These are phyloP conservation scores for Entophlyctis helioformis DNA, from an alignment of 192 early-diverging fungal species.

Conservation along the genomic window DNA sequence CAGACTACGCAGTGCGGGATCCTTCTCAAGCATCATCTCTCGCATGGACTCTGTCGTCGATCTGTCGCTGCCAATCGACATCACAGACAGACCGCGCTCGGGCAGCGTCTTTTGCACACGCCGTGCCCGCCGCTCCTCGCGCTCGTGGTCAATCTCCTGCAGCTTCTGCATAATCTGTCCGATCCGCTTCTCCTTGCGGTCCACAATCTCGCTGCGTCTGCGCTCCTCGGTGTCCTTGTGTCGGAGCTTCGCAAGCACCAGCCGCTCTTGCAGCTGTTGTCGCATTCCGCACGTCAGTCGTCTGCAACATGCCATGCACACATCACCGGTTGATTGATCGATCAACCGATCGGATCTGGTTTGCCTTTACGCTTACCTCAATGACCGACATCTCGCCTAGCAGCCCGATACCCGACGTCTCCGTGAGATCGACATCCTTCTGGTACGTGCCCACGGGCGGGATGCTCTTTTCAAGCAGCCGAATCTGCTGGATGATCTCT, in stretches of 20 bases:
- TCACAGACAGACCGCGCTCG: too few species aligned
- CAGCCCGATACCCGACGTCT: slow-evolving; percentile 29
- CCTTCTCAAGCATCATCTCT: too few species aligned
- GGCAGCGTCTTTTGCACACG: too few species aligned
- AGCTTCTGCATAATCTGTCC: slow-evolving; percentile 22
- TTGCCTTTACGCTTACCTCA: too few species aligned
- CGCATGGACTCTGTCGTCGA: too few species aligned
- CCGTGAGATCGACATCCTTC: slow-evolving; percentile 32
- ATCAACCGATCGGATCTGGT: too few species aligned
- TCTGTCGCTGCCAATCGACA: too few species aligned
- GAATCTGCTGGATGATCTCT: slow-evolving; percentile 41
- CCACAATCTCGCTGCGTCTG: slow-evolving; percentile 24
- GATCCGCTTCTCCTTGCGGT: slow-evolving; percentile 7
- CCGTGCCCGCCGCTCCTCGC: slow-evolving; percentile 20
- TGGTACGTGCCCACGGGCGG: slow-evolving; percentile 18
- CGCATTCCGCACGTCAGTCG: too few species aligned
- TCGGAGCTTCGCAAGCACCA: slow-evolving; percentile 11
- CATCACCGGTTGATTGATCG: too few species aligned
- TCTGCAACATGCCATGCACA: too few species aligned
- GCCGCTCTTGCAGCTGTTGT: slow-evolving; percentile 45
- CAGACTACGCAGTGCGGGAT: too few species aligned
- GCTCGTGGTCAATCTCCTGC: slow-evolving; percentile 23
- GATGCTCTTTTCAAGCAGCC: slow-evolving; percentile 30
- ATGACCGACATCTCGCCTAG: slow-evolving; percentile 42
- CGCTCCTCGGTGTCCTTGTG: slow-evolving; percentile 13